phyloP scores from a whole-genome alignment of 208 protist species.

The Naegleria gruberi region DNA sequence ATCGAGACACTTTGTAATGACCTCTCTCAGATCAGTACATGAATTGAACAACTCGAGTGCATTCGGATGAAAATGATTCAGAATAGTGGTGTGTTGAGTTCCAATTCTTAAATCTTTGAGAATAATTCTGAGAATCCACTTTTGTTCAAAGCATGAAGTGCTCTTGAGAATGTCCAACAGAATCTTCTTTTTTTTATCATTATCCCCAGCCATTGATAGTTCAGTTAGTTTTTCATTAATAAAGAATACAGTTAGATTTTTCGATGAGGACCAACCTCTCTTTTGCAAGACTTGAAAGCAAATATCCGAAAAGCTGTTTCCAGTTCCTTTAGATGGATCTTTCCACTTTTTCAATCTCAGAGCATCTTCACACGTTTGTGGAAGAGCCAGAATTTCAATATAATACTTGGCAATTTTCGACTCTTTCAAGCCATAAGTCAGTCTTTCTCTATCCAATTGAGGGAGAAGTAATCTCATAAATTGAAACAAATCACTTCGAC shows the following conservation, averaged over 20 bases:
- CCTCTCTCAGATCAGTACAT: conserved; percentile 43
- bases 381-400: conserved; percentile 43
- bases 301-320: conserved; percentile 49
- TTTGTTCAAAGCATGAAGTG: conserved; percentile 50
- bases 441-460: conserved; percentile 45
- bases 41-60: conserved; percentile 49
- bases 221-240: neutral
- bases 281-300: conserved; percentile 41
- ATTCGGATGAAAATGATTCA: conserved; percentile 49
- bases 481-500: conserved; percentile 41
- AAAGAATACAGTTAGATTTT: conserved; percentile 34
- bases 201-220: neutral
- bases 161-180: conserved; percentile 35
- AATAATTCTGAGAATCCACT: conserved; percentile 60
- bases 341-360: conserved; percentile 46
- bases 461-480: conserved; percentile 58
- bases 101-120: conserved; percentile 52
- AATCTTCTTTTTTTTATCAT: conserved; percentile 31
- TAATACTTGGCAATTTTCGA: conserved; percentile 53
- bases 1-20: conserved; percentile 47
- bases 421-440: conserved; percentile 51
- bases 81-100: conserved; percentile 42
- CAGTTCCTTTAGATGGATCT: conserved; percentile 41
- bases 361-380: conserved; percentile 35
- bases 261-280: conserved; percentile 31